Percentiles rank a stretch among this genome's conserved stretches.
Evolutionary conservation across 768 basidiomycete species (phyloP).

Genomic region (Amanita phalloides): DNA sequence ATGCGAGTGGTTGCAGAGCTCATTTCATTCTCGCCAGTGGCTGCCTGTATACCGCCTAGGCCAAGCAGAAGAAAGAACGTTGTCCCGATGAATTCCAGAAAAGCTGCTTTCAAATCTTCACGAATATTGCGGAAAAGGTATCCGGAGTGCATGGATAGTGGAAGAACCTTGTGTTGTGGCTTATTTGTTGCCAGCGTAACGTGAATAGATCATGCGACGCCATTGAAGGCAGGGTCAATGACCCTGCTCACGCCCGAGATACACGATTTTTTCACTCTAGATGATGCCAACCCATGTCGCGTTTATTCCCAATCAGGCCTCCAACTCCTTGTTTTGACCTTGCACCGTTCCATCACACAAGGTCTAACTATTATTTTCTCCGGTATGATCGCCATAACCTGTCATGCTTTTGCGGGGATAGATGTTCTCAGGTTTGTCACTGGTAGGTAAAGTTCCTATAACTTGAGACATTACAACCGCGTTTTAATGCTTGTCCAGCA

Average conservation of each 20-base stretch:
- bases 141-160: neutral
- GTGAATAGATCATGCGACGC: too few species aligned
- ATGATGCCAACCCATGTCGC: neutral
- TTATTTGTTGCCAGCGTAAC: neutral
- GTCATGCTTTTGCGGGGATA: too few species aligned
- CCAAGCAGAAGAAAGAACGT: conserved; percentile 55
- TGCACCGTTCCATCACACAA: neutral
- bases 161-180: neutral
- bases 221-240: too few species aligned
- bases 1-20: conserved; percentile 18
- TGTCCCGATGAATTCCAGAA: conserved; percentile 52
- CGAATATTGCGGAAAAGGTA: conserved; percentile 15
- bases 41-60: conserved; percentile 53
- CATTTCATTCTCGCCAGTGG: conserved; percentile 23
- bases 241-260: too few species aligned
- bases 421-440: too few species aligned
- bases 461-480: too few species aligned
- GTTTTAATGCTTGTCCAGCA: neutral
- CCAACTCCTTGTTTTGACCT: neutral
- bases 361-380: too few species aligned
- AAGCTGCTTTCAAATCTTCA: conserved; percentile 36
- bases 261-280: neutral
- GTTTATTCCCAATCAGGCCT: neutral
- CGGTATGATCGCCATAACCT: too few species aligned
- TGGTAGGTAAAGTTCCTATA: too few species aligned